Conservation (phyloP, 345 rosid species). For the Firmiana major region DNA sequence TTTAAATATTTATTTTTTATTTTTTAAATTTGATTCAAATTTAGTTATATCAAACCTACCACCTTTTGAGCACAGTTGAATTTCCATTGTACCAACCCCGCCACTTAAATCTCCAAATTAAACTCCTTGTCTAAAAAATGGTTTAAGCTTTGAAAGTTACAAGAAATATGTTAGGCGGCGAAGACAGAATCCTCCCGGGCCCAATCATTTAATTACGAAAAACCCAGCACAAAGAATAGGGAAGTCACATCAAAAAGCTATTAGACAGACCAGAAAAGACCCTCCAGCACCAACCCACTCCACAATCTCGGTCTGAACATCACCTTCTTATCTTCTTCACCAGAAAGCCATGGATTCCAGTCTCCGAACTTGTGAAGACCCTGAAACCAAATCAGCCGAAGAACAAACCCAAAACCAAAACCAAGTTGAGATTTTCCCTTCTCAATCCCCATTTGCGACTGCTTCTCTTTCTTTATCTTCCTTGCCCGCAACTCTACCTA, state of each 20-base stretch:
- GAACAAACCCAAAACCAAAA: constrained; percentile 14
- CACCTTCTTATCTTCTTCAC: constrained; percentile 8
- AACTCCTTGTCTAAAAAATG: not conserved
- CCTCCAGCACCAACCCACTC: not conserved
- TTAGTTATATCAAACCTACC: not conserved
- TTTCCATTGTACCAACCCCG: not conserved
- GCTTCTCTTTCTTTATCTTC: constrained; percentile 53
- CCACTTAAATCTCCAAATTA: not conserved
- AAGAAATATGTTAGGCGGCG: not conserved
- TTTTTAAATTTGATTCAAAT: too few relatives aligned
- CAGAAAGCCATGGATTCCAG: constrained; percentile 38
- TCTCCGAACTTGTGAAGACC: constrained; percentile 23
- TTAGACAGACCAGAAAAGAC: not conserved
- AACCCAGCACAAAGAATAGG: too few relatives aligned
- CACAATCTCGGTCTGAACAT: not conserved
- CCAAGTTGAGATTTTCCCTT: constrained; percentile 30
- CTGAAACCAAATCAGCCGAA: constrained; percentile 34
- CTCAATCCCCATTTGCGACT: constrained; percentile 54
- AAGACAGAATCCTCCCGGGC: not conserved
- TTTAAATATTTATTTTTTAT: too few relatives aligned
- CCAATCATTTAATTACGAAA: too few relatives aligned
- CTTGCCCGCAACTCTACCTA: constrained; percentile 38
- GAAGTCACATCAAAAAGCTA: not conserved
- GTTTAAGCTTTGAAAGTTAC: not conserved
- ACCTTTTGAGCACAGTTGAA: not conserved